Evolutionary conservation across 1,139 yeast species (phyloP), one percentile per base, ranked within the genome.

Genomic region (Pichia sp.): DNA sequence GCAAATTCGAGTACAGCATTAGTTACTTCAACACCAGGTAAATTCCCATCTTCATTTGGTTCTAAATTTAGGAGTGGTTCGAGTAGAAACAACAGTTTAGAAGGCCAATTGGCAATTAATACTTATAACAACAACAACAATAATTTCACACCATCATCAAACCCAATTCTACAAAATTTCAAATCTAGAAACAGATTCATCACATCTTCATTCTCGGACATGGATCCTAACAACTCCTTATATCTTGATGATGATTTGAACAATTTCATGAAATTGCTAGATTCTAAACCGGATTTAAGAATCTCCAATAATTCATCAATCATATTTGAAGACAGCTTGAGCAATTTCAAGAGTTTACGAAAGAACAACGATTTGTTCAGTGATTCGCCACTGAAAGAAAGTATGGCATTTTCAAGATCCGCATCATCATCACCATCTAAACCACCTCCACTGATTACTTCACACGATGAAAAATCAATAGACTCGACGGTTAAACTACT

Each of bases 241-340:
- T 57, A 53, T 40, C 42, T 58, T 22, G 90, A 83, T 55, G 90
- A 86, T 50, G 96, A 86, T 57, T 72, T 90, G 24, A 79, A 85
- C 48, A 89, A 85, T 46, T 91, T 91, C 69, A 87, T 91, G 44
- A 76, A 81, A 54, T 73, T 89, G 79, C 78, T 91, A 42, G 97
- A 93, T 55, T 80, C 85, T 43, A 79, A 76, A 53, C 71, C 74
- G 3, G 83, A 78, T 52, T 63, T 80, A 27, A 62, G 79, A 40
- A 52, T 65, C 33, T 49, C 63, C 2, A 54, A 60, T 6, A 54
- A 54, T 20, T 55, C 64, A 1, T 54, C 63, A 1, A 48, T 56
- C 1, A 40, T 57, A 6, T 57, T 52, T 41, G 64, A 58, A 22
- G 66, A 61, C 39, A 56, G 60, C 9, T 48, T 63, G 24, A 53